These are phyloP conservation scores for Dothistroma pini DNA, from an alignment of 2,329 filamentous ascomycete species.

Conservation along the genomic window DNA sequence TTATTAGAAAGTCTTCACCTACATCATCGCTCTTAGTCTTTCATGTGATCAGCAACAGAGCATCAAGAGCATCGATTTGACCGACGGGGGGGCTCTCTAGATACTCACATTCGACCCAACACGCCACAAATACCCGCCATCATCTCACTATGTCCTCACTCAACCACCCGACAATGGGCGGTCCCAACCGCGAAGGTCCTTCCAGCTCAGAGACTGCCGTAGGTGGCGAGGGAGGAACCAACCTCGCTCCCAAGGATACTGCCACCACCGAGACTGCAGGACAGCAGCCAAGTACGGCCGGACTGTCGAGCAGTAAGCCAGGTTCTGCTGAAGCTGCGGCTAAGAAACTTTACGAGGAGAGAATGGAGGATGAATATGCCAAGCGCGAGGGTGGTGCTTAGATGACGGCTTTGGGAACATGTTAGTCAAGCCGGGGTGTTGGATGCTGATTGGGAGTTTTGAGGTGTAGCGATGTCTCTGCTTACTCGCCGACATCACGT, in stretches of 20 bases:
- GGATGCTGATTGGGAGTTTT: not conserved
- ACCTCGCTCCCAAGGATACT: slow-evolving; percentile 24
- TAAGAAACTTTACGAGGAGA: slow-evolving; percentile 39
- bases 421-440: not conserved
- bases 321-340: slow-evolving; percentile 32
- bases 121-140: no score
- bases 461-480: no score
- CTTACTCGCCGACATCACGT: no score
- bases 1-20: not conserved
- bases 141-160: slow-evolving; percentile 3
- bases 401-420: not conserved
- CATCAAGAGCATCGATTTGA: slow-evolving; percentile 1
- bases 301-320: slow-evolving; percentile 29
- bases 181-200: slow-evolving; percentile 17
- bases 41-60: not conserved
- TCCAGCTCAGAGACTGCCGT: slow-evolving; percentile 30
- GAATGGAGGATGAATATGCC: slow-evolving; percentile 44
- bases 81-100: no score
- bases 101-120: no score
- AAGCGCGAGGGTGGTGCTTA: slow-evolving; percentile 44
- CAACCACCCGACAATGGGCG: not conserved
- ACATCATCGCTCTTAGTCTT: not conserved
- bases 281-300: slow-evolving; percentile 23
- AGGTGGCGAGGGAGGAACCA: slow-evolving; percentile 16
- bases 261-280: slow-evolving; percentile 14